phyloP scores from a whole-genome alignment of 352 stramenopile genomes.

The Globisporangium cylindrosporum region DNA sequence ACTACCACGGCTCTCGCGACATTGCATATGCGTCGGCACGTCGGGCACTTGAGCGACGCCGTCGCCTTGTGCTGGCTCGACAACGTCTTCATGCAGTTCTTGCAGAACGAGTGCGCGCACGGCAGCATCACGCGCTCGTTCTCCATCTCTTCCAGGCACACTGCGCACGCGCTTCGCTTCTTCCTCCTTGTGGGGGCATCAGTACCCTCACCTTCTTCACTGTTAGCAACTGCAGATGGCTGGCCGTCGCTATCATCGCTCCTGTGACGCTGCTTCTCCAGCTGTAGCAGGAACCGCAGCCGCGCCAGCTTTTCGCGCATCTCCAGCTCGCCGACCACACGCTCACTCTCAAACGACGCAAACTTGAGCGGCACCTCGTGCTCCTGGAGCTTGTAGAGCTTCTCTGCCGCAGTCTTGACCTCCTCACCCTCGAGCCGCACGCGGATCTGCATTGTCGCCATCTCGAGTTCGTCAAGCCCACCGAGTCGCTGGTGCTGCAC shows the following conservation, averaged over 20 bases:
- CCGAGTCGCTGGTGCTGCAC: conserved; percentile 69
- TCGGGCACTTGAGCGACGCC: conserved; percentile 47
- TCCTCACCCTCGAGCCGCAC: conserved; percentile 42
- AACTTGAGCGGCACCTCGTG: conserved; percentile 41
- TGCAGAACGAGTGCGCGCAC: conserved; percentile 87
- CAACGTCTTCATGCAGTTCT: conserved; percentile 39
- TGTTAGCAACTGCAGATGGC: neutral
- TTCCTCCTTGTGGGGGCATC: neutral
- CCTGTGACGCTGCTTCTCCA: conserved; percentile 29
- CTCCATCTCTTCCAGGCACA: conserved; percentile 78
- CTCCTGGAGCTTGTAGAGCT: conserved; percentile 54
- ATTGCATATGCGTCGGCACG: conserved; percentile 39
- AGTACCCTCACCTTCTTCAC: neutral
- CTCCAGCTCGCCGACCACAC: conserved; percentile 33
- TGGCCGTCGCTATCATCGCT: conserved; percentile 5
- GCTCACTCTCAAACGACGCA: conserved; percentile 43
- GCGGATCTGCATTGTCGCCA: conserved; percentile 71
- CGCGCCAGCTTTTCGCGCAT: conserved; percentile 51
- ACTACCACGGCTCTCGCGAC: conserved; percentile 26
- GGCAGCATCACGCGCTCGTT: conserved; percentile 65
- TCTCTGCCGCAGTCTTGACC: conserved; percentile 33
- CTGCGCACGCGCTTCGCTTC: conserved; percentile 40
- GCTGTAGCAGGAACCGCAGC: conserved; percentile 57
- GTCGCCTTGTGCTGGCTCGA: conserved; percentile 22
- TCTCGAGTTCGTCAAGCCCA: conserved; percentile 69